A percentile compares a stretch with the other conserved stretches of the same genome.
Evolutionary conservation across 1,139 yeast species (phyloP).

Genomic region (Spencermartinsiella ligniputridi): DNA sequence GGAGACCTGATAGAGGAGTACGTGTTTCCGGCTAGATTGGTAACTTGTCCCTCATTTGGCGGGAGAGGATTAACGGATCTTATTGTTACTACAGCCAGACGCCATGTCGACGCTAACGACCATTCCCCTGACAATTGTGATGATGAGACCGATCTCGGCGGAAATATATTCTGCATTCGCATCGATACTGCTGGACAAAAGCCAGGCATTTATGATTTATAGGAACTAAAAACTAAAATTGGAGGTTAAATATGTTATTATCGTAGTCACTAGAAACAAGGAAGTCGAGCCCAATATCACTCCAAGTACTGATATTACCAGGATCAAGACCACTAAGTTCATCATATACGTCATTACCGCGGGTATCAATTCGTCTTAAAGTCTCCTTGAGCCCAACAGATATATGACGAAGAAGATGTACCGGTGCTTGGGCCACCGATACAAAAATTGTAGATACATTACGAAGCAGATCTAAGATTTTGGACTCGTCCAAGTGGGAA

Average conservation of each 20-base stretch:
- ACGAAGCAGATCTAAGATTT: not conserved
- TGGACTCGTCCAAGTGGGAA: not conserved
- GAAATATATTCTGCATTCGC: not conserved
- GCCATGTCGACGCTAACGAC: constrained; percentile 43
- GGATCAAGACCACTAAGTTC: constrained; percentile 4
- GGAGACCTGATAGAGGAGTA: constrained; percentile 54
- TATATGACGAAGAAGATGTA: constrained; percentile 1
- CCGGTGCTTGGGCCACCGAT: not conserved
- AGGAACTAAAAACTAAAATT: too few relatives aligned
- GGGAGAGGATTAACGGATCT: constrained; percentile 58
- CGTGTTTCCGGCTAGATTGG: constrained; percentile 55
- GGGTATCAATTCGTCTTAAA: not conserved
- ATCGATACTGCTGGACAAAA: not conserved
- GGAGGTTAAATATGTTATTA: not conserved
- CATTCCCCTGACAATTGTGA: constrained; percentile 11
- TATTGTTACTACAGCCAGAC: constrained; percentile 59
- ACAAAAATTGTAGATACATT: not conserved
- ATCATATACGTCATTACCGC: not conserved
- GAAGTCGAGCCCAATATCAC: constrained; percentile 2
- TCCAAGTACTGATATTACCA: constrained; percentile 3
- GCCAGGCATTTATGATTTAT: not conserved
- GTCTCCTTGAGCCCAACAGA: constrained; percentile 4
- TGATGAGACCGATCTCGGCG: constrained; percentile 32
- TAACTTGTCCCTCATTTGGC: constrained; percentile 71
- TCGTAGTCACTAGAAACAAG: not conserved